Conservation (phyloP, 1,284 basidiomycete species). For the Pseudozyma thailandica region DNA sequence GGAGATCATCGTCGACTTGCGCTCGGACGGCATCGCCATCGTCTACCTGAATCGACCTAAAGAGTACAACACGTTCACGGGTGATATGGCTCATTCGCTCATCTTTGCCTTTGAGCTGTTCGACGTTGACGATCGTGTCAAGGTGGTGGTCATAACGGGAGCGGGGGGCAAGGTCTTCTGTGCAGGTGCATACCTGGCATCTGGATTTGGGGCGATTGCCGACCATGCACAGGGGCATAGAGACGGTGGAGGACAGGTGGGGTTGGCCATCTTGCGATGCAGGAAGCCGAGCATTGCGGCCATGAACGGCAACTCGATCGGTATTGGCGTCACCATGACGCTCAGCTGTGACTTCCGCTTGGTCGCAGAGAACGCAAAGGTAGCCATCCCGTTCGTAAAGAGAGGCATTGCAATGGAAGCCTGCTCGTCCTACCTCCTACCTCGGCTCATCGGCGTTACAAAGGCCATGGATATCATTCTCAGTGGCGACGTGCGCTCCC, state of each 20-base stretch:
- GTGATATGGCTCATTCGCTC: constrained; percentile 43
- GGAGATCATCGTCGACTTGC: constrained; percentile 29
- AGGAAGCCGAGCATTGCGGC: constrained; percentile 56
- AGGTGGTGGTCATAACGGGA: constrained; percentile 53
- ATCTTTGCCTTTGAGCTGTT: constrained; percentile 58
- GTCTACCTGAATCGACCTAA: constrained; percentile 30
- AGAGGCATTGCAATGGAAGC: constrained; percentile 60
- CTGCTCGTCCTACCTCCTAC: constrained; percentile 46
- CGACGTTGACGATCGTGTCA: constrained; percentile 54
- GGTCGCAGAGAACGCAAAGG: constrained; percentile 46
- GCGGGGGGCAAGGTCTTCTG: constrained; percentile 51
- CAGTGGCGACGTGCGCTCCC: constrained; percentile 47
- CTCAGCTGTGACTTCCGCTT: constrained; percentile 48
- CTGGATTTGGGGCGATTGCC: constrained; percentile 47
- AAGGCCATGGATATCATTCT: constrained; percentile 56
- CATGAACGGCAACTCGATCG: constrained; percentile 59
- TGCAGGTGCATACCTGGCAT: constrained; percentile 54
- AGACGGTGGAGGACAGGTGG: constrained; percentile 51
- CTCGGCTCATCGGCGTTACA: constrained; percentile 46
- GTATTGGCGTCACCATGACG: constrained; percentile 58
- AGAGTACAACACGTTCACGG: constrained; percentile 53
- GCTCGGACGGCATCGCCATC: constrained; percentile 35
- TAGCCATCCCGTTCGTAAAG: constrained; percentile 58
- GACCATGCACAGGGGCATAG: constrained; percentile 43
- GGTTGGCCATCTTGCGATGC: constrained; percentile 46